phyloP scores from a whole-genome alignment of 257 asterid genomes.

The Fraxinus excelsior region DNA sequence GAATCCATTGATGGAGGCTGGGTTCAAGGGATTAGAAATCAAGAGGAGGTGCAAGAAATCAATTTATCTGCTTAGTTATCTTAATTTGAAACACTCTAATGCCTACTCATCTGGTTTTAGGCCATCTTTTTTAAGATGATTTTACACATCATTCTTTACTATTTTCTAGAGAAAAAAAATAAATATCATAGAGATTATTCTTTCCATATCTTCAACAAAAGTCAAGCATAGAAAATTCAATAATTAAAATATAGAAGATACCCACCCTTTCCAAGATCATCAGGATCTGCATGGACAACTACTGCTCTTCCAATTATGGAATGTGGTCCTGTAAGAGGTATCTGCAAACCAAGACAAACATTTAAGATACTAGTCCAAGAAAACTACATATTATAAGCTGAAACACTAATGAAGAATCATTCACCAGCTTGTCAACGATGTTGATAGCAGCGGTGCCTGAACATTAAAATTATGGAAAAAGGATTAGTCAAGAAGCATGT shows the following conservation, averaged over 20 bases:
- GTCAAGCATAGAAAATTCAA: neutral
- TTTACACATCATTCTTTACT: no score
- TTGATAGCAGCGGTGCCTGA: constrained; percentile 73
- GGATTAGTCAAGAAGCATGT: neutral
- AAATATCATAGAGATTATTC: no score
- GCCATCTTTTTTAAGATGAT: no score
- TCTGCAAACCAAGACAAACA: constrained; percentile 38
- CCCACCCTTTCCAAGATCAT: constrained; percentile 95
- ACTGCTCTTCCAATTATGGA: constrained; percentile 97
- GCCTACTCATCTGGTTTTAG: no score
- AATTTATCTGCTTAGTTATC: no score
- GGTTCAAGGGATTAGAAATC: no score
- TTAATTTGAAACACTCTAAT: no score
- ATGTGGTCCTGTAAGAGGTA: constrained; percentile 79
- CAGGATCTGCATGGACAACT: constrained; percentile 97
- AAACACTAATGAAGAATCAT: neutral
- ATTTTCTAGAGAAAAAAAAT: no score
- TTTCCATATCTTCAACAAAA: no score
- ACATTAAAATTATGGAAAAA: neutral
- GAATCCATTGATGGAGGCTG: no score
- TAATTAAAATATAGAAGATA: constrained; percentile 1
- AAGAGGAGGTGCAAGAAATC: no score
- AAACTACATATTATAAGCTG: neutral
- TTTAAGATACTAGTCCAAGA: neutral
- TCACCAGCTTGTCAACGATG: constrained; percentile 74